Evolutionary conservation across 2,329 filamentous ascomycete species (phyloP).

Genomic region (Claviceps cyperi): DNA sequence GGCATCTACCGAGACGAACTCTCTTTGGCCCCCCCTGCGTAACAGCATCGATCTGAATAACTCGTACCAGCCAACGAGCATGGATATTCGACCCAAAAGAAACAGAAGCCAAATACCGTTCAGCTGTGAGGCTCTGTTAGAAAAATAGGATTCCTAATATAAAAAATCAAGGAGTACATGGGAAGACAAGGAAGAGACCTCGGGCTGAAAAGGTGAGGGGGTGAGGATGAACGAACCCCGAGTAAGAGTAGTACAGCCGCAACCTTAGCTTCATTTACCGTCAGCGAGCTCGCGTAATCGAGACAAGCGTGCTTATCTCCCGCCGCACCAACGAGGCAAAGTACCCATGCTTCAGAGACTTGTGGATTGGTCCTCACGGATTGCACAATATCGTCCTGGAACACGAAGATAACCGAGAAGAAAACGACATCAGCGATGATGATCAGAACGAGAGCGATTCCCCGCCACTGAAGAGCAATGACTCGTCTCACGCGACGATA

Average conservation of each 20-base stretch:
- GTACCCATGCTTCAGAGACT: slow-evolving; percentile 50
- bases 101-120: slow-evolving; percentile 77
- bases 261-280: slow-evolving; percentile 63
- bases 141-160: slow-evolving; percentile 6
- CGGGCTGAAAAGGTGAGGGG: neutral
- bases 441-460: slow-evolving; percentile 76
- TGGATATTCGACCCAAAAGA: slow-evolving; percentile 69
- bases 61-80: slow-evolving; percentile 72
- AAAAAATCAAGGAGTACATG: neutral
- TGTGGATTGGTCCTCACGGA: slow-evolving; percentile 37
- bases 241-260: slow-evolving; percentile 72
- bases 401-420: slow-evolving; percentile 83
- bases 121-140: slow-evolving; percentile 32
- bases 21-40: slow-evolving; percentile 43
- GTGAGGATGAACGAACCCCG: slow-evolving; percentile 32
- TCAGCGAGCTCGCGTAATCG: slow-evolving; percentile 40
- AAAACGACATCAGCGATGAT: slow-evolving; percentile 87
- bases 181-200: neutral
- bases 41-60: slow-evolving; percentile 31
- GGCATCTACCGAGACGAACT: slow-evolving; percentile 84
- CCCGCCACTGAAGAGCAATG: slow-evolving; percentile 85
- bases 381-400: slow-evolving; percentile 60
- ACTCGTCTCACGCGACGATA: slow-evolving; percentile 79
- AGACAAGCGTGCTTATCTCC: slow-evolving; percentile 54
- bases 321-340: slow-evolving; percentile 46